A percentile compares a stretch with the other conserved stretches of the same genome.
phyloP scores from a whole-genome alignment of 352 stramenopile species.

The Globisporangium middletonii region DNA sequence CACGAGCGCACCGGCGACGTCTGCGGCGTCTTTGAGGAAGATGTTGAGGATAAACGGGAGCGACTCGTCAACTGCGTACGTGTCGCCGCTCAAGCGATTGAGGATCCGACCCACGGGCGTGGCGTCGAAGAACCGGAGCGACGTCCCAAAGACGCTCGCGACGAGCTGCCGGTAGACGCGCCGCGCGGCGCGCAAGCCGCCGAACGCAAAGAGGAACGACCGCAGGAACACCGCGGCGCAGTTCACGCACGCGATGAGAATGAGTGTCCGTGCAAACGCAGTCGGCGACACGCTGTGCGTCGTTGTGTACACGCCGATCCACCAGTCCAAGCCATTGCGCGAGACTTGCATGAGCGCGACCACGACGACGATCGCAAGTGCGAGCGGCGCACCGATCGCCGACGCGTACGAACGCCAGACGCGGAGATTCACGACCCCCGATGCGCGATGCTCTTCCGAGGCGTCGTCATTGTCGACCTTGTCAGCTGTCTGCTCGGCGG shows the following conservation, averaged over 20 bases:
- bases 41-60: conserved; percentile 88
- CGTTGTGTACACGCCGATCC: conserved; percentile 80
- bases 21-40: conserved; percentile 75
- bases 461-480: background rate
- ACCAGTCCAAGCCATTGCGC: conserved; percentile 76
- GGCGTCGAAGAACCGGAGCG: conserved; percentile 62
- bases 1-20: conserved; percentile 59
- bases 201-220: conserved; percentile 83
- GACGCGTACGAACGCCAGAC: conserved; percentile 62
- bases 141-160: conserved; percentile 40
- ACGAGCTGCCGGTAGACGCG: conserved; percentile 55
- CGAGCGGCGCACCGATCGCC: conserved; percentile 41
- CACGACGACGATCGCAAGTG: conserved; percentile 40
- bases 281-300: conserved; percentile 33
- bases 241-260: conserved; percentile 65
- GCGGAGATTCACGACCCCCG: conserved; percentile 37
- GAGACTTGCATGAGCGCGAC: conserved; percentile 73
- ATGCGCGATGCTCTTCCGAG: conserved; percentile 57
- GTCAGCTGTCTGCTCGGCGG: too few species aligned
- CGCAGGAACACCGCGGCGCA: conserved; percentile 62
- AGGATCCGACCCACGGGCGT: conserved; percentile 66
- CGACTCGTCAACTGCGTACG: conserved; percentile 81
- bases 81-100: conserved; percentile 77
- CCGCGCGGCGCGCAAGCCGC: conserved; percentile 62
- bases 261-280: conserved; percentile 48